A percentile compares a stretch with the other conserved stretches of the same genome.
Evolutionary conservation across 768 basidiomycete species (phyloP).

Genomic region (Trametes gibbosa): DNA sequence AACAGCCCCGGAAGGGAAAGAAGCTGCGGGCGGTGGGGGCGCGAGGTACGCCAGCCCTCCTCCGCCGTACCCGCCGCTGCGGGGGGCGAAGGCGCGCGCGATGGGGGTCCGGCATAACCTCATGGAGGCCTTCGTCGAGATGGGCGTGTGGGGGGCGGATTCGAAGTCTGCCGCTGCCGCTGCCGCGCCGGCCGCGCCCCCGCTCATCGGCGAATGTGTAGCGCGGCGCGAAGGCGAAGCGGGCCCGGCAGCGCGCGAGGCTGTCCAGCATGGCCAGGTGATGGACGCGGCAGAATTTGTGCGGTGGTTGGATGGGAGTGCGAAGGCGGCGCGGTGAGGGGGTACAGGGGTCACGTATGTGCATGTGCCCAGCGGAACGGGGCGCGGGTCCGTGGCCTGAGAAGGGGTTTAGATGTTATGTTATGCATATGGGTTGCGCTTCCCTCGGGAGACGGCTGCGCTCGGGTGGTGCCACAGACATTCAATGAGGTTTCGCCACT

Average conservation of each 20-base stretch:
- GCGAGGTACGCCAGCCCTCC: constrained; percentile 41
- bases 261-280: constrained; percentile 41
- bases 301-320: constrained; percentile 18
- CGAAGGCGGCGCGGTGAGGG: constrained; percentile 2
- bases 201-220: neutral
- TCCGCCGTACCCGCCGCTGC: constrained; percentile 49
- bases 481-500: neutral
- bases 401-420: neutral
- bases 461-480: neutral
- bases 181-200: too few species aligned
- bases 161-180: too few species aligned
- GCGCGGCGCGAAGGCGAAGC: constrained; percentile 1
- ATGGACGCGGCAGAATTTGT: constrained; percentile 30
- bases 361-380: constrained; percentile 7
- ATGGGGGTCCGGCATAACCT: constrained; percentile 48
- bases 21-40: neutral
- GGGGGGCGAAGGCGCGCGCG: constrained; percentile 41
- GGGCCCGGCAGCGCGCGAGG: neutral
- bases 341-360: too few species aligned
- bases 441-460: neutral
- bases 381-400: constrained; percentile 6
- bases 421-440: neutral
- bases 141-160: too few species aligned
- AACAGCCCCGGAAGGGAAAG: neutral
- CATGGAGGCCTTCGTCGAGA: constrained; percentile 57